A percentile compares a stretch with the other conserved stretches of the same genome.
phyloP scores from a whole-genome alignment of 2,329 filamentous ascomycete genomes.

The Cordyceps tenuipes region DNA sequence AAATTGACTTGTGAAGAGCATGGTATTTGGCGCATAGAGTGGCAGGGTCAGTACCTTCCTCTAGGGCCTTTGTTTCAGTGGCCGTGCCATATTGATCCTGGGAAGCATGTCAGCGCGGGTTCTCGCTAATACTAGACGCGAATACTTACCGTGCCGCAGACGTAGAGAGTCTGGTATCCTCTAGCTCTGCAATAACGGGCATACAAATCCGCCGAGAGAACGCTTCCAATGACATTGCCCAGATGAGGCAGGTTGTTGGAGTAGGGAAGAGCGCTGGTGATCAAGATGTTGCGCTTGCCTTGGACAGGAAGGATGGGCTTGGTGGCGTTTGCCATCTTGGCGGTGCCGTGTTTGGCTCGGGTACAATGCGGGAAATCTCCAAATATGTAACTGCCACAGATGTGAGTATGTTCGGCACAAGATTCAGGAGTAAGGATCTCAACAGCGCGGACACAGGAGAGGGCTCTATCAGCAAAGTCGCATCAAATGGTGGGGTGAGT shows the following conservation, averaged over 20 bases:
- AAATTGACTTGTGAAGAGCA: constrained; percentile 79
- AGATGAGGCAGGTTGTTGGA: constrained; percentile 70
- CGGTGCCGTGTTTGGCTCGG: constrained; percentile 1
- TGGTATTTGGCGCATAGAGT: constrained; percentile 91
- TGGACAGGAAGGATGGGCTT: constrained; percentile 52
- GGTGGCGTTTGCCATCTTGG: constrained; percentile 10
- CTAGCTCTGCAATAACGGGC: constrained; percentile 73
- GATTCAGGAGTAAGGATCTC: neutral
- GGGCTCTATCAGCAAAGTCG: neutral
- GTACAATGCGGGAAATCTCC: neutral
- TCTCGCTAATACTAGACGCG: neutral
- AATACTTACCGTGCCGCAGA: constrained; percentile 57
- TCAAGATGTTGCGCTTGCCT: constrained; percentile 78
- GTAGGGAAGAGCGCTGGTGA: constrained; percentile 88
- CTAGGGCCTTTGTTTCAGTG: constrained; percentile 89
- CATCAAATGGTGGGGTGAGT: constrained; percentile 10
- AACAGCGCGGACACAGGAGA: neutral
- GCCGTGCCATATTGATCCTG: constrained; percentile 89
- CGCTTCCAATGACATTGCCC: constrained; percentile 80
- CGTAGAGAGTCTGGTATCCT: constrained; percentile 69
- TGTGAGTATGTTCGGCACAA: neutral
- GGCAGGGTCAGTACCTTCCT: constrained; percentile 73
- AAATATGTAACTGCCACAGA: neutral
- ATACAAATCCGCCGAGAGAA: constrained; percentile 84
- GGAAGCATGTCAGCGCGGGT: neutral